Base-by-base conservation (phyloP, 306 rosid species). In the Quercus agrifolia region DNA sequence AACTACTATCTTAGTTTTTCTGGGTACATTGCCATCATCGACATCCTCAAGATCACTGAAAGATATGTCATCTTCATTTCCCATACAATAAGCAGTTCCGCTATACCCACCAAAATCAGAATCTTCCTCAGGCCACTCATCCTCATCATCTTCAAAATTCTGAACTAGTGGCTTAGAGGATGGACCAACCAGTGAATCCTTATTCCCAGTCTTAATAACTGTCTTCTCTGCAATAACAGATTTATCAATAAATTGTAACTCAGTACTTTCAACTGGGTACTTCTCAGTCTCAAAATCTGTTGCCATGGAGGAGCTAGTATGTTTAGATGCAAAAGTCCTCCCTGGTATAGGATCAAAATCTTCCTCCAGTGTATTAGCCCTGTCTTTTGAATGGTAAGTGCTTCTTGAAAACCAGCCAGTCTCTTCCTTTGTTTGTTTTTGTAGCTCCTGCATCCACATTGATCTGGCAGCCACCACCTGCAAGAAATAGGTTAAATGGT, bases 1-100 rank as follows among this genome's bases (percentile, higher is more conserved):
- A 61, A 58, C 86, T 62, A 63, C 86, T 57, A 75, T 66, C 71
- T 80, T 90, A 30, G 73, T 33, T 68, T 83, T 81, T 54, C 85
- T 58, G 55, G 89, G 89, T 73, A 84, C 84, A 73, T 81, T 75
- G 59, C 83, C 89, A 88, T 58, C 82, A 59, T 91, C 90, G 73
- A 93, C 99, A 74, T 95, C 92, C 87, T 95, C 99, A 0, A 95
- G 96, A 81, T 95, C 99, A 51, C 98, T 95, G 81, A 95, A 95
- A 73, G 99, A 95, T 85, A 95, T 95, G 75, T 95, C 99, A 35
- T 95, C 99, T 86, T 84, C 98, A 78, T 93, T 83, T 78, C 82
- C 87, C 35, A 76, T 12, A 57, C 83, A 73, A 20, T 78, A 70
- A 67, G 80, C 71, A 6, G 77, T 74, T 87, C 84, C 84, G 70